A percentile compares a stretch with the other conserved stretches of the same genome.
Conservation (phyloP, 208 protist genomes). For the Novymonas esmeraldas region DNA sequence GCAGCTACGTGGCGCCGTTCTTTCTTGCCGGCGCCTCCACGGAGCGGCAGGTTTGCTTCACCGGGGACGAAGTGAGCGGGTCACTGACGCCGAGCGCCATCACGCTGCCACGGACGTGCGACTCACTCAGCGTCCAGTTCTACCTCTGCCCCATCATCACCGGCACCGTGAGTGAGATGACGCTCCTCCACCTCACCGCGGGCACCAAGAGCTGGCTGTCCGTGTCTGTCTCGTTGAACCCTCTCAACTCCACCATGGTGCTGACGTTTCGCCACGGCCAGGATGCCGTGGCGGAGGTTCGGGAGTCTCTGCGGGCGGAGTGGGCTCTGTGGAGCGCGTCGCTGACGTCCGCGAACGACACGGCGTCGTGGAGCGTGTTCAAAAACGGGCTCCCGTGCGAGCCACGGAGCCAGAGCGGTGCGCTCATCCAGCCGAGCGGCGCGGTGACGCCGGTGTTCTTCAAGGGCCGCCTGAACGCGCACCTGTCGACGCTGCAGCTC, state of each 20-base stretch:
- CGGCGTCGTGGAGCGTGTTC: conserved; percentile 75
- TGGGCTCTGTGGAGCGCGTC: conserved; percentile 85
- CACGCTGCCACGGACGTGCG: conserved; percentile 51
- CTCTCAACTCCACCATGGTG: conserved; percentile 40
- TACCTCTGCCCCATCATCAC: conserved; percentile 49
- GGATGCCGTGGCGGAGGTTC: conserved; percentile 65
- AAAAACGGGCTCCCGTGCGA: conserved; percentile 64
- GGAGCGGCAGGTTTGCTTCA: conserved; percentile 30
- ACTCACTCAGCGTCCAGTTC: conserved; percentile 84
- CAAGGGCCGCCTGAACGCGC: conserved; percentile 31
- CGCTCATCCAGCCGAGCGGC: conserved; percentile 40
- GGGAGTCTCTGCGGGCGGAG: conserved; percentile 49
- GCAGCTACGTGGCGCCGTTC: conserved; percentile 54
- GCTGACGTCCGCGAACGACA: conserved; percentile 54
- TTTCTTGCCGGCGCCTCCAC: conserved; percentile 31
- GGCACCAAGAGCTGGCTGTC: conserved; percentile 64
- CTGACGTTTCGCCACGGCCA: conserved; percentile 71
- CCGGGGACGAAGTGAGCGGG: conserved; percentile 42
- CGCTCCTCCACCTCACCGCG: conserved; percentile 43
- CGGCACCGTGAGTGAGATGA: conserved; percentile 37
- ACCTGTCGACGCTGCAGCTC: conserved; percentile 48
- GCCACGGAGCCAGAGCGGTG: conserved; percentile 42
- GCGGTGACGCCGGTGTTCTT: conserved; percentile 18
- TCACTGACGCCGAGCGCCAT: conserved; percentile 39
- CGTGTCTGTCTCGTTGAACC: conserved; percentile 48